These are phyloP conservation scores for Colletotrichum ledebouriae DNA, from an alignment of 2,329 filamentous ascomycete genomes.

Conservation along the genomic window DNA sequence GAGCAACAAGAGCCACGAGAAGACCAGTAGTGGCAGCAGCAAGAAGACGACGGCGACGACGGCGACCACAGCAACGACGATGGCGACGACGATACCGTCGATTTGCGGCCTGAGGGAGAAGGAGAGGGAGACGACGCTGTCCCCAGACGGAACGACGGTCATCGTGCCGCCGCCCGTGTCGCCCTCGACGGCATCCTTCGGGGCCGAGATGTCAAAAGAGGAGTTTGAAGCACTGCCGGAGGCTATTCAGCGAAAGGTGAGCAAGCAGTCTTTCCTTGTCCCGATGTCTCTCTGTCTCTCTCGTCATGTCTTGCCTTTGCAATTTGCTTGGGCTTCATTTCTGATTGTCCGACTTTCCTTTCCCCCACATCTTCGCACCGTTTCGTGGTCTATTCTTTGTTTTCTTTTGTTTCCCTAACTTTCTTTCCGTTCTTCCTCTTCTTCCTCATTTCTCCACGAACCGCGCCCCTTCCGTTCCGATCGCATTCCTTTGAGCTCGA, in stretches of 20 bases:
- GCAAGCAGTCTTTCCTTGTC: constrained; percentile 46
- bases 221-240: constrained; percentile 67
- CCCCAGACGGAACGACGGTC: constrained; percentile 9
- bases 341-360: neutral
- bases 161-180: constrained; percentile 27
- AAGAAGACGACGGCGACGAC: constrained; percentile 21
- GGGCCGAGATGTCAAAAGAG: constrained; percentile 51
- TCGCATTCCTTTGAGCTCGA: constrained; percentile 28
- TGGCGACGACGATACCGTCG: neutral
- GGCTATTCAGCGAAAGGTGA: constrained; percentile 70
- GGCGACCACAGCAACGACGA: neutral
- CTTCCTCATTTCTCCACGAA: constrained; percentile 28
- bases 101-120: constrained; percentile 13
- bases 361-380: no score
- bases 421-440: neutral
- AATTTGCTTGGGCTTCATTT: constrained; percentile 8
- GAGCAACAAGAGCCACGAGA: constrained; percentile 29
- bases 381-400: neutral
- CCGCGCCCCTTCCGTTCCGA: constrained; percentile 17
- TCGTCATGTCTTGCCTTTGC: neutral
- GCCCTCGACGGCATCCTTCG: constrained; percentile 43
- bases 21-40: constrained; percentile 35
- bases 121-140: constrained; percentile 6
- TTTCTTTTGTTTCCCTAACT: neutral
- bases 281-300: constrained; percentile 17